A percentile compares a stretch with the other conserved stretches of the same genome.
Conservation (phyloP, 768 basidiomycete genomes). For the Glaciozyma martinii region DNA sequence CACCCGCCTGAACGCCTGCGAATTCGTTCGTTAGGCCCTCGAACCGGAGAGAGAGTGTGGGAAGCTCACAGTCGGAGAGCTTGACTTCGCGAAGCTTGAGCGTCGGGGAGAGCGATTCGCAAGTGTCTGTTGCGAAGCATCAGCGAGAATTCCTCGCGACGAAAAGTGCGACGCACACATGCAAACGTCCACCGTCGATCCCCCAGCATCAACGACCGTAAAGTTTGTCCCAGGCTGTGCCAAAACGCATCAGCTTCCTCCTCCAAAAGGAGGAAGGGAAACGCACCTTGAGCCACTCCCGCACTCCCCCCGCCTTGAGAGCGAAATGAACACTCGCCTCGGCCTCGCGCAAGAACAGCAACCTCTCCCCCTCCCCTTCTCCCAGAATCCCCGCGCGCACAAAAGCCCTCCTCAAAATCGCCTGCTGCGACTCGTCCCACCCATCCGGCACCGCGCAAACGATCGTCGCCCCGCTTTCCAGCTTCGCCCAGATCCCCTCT, state of each 20-base stretch:
- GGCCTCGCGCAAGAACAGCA: not conserved
- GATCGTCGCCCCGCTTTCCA: not conserved
- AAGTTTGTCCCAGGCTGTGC: not conserved
- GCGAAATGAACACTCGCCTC: not conserved
- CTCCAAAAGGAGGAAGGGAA: no score
- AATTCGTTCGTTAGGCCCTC: no score
- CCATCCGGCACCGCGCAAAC: not conserved
- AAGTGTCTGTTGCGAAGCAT: not conserved
- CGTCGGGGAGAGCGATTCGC: not conserved
- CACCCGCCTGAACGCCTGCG: not conserved
- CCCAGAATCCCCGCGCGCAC: not conserved
- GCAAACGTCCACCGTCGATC: not conserved
- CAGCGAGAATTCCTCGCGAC: no score
- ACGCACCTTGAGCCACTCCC: not conserved
- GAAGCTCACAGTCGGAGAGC: not conserved
- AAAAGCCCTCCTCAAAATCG: not conserved
- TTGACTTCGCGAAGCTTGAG: not conserved
- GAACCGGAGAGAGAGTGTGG: no score
- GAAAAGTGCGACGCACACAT: not conserved
- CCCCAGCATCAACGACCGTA: not conserved
- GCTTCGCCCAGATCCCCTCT: not conserved
- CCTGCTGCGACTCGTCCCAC: not conserved
- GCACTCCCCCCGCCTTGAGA: not conserved
- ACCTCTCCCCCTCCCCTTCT: no score
- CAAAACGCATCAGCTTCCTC: not conserved